Base-by-base conservation (phyloP, 2,329 filamentous ascomycete genomes). In the Verticillium longisporum region DNA sequence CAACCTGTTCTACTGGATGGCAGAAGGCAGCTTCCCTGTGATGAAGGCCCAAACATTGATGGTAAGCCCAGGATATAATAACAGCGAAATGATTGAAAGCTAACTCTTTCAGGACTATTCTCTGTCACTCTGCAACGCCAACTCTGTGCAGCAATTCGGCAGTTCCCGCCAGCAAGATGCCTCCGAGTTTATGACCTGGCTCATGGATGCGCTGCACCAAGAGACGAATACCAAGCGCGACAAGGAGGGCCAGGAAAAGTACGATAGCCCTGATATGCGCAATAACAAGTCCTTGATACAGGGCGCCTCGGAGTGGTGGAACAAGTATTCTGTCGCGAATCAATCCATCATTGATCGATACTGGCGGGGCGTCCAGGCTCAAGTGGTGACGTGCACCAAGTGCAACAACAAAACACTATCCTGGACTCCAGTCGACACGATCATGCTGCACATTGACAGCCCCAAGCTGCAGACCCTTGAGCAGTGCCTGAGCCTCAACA, bases 141-240 rank as follows among this genome's bases (percentile, higher is more conserved):
- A 69, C 36, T 70, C 77, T 61, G 63, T 78, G 9, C 63, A 70
- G 36, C 66, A 83, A 6, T 95, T 92, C 77, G 90, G 88, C 14
- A 88, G 91, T 50, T 80, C 81, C 31, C 78, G 86, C 57, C 94
- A 98, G 71, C 95, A 98, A 74, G 95, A 99, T 70, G 89, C 92
- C 1, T 90, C 93, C 66, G 95, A 98, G 69, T 96, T 96, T 67
- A 87, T 94, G 66, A 86, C 87, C 55, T 97, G 96, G 70, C 74
- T 97, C 32, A 81, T 96, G 41, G 87, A 91, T 59, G 88, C 89
- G 66, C 80, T 98, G 13, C 89, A 94, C 67, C 90, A 95, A 70
- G 95, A 99, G 74, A 87, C 96, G 5, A 96, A 97, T 71, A 72
- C 71, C 32, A 73, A 73, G 14, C 76, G 79, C n/a, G 78, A 65